phyloP scores from a whole-genome alignment of 2,329 filamentous ascomycete species.

The Ceratocystis eucalypticola region DNA sequence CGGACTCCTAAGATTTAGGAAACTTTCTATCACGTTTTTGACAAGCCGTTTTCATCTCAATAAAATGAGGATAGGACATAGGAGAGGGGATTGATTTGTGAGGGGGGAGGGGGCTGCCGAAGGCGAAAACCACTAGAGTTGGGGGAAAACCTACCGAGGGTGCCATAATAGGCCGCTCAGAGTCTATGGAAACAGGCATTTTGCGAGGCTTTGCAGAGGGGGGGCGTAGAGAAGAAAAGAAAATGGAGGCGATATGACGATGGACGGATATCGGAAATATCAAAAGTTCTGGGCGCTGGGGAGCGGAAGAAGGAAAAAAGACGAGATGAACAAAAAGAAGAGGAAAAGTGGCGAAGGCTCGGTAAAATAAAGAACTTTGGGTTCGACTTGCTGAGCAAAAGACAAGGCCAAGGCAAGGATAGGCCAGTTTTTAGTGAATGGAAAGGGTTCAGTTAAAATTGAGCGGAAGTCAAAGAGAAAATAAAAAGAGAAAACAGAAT shows the following conservation, averaged over 20 bases:
- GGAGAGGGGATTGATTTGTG: background rate
- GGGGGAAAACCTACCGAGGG: slow-evolving; percentile 40
- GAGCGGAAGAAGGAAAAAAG: background rate
- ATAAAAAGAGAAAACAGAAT: slow-evolving; percentile 1
- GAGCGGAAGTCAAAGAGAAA: slow-evolving; percentile 6
- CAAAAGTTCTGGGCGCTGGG: background rate
- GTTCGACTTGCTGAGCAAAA: background rate
- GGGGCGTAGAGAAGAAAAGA: background rate
- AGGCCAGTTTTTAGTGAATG: background rate
- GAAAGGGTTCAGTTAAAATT: slow-evolving; percentile 9
- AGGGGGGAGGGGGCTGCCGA: slow-evolving; percentile 11
- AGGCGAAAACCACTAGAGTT: slow-evolving; percentile 7
- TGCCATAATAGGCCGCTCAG: slow-evolving; percentile 48
- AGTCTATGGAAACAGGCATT: slow-evolving; percentile 48
- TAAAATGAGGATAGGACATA: background rate
- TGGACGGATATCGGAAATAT: background rate
- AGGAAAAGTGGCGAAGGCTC: slow-evolving; percentile 3
- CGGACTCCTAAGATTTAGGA: too few relatives aligned
- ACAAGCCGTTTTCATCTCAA: background rate
- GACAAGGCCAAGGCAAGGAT: background rate
- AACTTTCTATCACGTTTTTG: too few relatives aligned
- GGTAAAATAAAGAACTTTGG: slow-evolving; percentile 6
- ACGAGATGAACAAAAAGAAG: slow-evolving; percentile 13
- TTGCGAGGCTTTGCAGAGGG: slow-evolving; percentile 17
- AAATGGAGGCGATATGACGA: background rate